phyloP scores from a whole-genome alignment of 352 stramenopile genomes.

The Globisporangium barbulae region DNA sequence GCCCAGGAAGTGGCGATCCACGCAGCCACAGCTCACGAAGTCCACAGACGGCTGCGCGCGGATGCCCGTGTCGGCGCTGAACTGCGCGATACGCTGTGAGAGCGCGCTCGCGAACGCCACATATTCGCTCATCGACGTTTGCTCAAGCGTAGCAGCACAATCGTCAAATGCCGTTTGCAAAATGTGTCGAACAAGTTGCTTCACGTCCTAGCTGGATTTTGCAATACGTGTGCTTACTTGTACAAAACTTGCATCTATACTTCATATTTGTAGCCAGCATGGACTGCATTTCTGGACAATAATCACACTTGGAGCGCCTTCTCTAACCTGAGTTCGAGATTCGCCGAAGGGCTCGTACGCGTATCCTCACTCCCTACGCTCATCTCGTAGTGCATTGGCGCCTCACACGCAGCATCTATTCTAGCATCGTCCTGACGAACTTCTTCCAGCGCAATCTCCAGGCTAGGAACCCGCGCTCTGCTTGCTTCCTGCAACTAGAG shows the following conservation, averaged over 20 bases:
- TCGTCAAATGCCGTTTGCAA: neutral
- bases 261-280: no score
- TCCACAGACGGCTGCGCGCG: constrained; percentile 24
- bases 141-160: neutral
- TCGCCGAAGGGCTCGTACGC: no score
- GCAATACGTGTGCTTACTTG: neutral
- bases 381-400: no score
- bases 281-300: no score
- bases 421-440: no score
- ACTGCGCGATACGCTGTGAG: constrained; percentile 24
- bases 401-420: no score
- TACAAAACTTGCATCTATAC: neutral
- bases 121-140: constrained; percentile 14
- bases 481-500: no score
- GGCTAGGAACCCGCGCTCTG: no score
- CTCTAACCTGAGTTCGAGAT: no score
- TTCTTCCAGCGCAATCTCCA: no score
- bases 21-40: constrained; percentile 34
- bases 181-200: neutral
- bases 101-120: constrained; percentile 25
- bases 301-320: no score
- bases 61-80: constrained; percentile 36
- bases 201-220: neutral
- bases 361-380: no score
- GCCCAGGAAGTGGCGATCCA: constrained; percentile 36